Percentiles rank a stretch among this genome's conserved stretches.
phyloP scores from a whole-genome alignment of 495 filamentous ascomycete genomes.

The Penicilliopsis zonata region DNA sequence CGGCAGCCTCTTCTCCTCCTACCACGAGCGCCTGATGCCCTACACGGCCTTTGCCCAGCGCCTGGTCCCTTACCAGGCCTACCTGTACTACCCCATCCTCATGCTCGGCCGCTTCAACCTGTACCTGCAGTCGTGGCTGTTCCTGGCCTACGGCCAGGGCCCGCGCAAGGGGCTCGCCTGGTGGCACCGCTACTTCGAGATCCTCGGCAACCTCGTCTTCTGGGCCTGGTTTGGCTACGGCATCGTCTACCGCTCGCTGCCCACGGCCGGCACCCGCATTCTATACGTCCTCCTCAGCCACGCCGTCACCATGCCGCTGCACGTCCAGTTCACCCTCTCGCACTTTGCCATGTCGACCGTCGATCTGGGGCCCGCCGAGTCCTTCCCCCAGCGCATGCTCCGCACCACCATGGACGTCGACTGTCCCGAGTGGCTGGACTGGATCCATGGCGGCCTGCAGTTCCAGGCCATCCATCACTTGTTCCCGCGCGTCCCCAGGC shows the following conservation, averaged over 20 bases:
- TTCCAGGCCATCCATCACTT: constrained; percentile 83
- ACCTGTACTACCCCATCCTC: constrained; percentile 63
- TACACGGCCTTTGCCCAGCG: constrained; percentile 60
- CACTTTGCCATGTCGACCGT: constrained; percentile 85
- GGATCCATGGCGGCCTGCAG: constrained; percentile 76
- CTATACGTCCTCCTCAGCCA: constrained; percentile 68
- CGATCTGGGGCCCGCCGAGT: constrained; percentile 65
- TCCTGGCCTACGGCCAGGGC: constrained; percentile 53
- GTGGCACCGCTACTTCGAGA: constrained; percentile 72
- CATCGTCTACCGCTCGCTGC: constrained; percentile 55
- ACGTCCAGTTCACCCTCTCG: constrained; percentile 85
- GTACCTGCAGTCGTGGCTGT: constrained; percentile 62
- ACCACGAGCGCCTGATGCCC: constrained; percentile 65
- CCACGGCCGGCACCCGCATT: constrained; percentile 48
- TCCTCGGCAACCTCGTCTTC: constrained; percentile 62
- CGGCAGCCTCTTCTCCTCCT: constrained; percentile 54
- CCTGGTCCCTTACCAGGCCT: constrained; percentile 54
- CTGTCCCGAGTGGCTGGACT: constrained; percentile 77
- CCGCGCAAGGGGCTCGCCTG: constrained; percentile 62
- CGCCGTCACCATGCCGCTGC: constrained; percentile 63
- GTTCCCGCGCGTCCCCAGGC: constrained; percentile 67
- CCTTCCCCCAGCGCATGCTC: constrained; percentile 80
- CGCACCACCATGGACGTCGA: constrained; percentile 87
- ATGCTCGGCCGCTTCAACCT: constrained; percentile 73
- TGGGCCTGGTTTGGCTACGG: constrained; percentile 80